Evolutionary conservation across 116 monocot genomes (phyloP).

Genomic region (Phalaenopsis hybrid): DNA sequence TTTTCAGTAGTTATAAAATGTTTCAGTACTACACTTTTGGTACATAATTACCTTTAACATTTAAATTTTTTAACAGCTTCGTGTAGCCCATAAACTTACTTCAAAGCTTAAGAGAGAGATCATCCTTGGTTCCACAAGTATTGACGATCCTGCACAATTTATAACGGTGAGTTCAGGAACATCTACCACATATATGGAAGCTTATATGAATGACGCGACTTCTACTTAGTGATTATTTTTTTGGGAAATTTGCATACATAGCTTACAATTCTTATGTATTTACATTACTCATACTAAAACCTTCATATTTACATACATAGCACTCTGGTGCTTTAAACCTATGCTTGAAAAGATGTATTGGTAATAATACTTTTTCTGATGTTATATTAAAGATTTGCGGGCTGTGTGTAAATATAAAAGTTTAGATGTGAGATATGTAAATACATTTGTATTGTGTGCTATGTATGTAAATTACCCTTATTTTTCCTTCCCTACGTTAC

Average conservation of each 20-base stretch:
- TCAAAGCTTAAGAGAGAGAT: constrained; percentile 56
- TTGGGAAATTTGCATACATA: neutral
- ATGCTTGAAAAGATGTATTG: too few species aligned
- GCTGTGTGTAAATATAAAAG: too few species aligned
- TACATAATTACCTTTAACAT: neutral
- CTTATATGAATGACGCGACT: too few species aligned
- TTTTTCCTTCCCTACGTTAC: neutral
- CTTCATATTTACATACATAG: too few species aligned
- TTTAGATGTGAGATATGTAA: too few species aligned
- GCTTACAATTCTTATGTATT: too few species aligned
- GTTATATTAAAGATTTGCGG: too few species aligned
- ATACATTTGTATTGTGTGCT: too few species aligned
- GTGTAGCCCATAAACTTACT: constrained; percentile 51
- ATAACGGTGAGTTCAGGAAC: constrained; percentile 43
- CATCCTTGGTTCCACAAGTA: constrained; percentile 56
- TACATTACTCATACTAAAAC: too few species aligned
- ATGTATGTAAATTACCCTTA: too few species aligned
- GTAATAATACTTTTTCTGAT: too few species aligned
- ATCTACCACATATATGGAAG: neutral
- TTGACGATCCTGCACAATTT: constrained; percentile 67
- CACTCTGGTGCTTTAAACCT: too few species aligned
- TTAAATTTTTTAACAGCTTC: constrained; percentile 26
- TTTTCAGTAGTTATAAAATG: neutral
- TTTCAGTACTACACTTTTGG: neutral
- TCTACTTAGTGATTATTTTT: neutral